These are phyloP conservation scores for Leucaena leucocephala DNA, from an alignment of 306 rosid species.

Conservation along the genomic window DNA sequence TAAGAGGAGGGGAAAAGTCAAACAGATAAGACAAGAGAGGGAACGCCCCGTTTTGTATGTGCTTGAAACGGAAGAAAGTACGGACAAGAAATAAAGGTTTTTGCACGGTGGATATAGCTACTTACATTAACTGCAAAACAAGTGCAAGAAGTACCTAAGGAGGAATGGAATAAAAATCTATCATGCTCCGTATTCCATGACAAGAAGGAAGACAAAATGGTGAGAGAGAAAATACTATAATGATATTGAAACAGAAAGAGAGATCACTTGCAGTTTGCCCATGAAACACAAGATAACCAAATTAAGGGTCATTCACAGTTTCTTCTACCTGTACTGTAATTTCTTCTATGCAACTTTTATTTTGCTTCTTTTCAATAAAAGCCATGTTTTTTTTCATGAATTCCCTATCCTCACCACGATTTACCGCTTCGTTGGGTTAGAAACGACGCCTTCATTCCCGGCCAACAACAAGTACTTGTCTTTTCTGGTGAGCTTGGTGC, in stretches of 20 bases:
- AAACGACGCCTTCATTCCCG: slow-evolving; percentile 67
- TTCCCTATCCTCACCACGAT: background rate
- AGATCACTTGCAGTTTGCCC: background rate
- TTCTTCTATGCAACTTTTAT: background rate
- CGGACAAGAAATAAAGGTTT: background rate
- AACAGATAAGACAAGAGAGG: no score
- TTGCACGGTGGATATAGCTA: background rate
- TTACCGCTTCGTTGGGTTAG: background rate
- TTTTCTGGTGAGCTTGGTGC: slow-evolving; percentile 67
- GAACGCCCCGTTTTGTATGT: no score
- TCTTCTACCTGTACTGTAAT: background rate
- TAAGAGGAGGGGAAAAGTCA: no score
- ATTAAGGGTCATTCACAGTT: background rate
- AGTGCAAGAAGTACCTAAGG: no score
- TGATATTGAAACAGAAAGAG: no score
- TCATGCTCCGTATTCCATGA: background rate
- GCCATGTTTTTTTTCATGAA: no score
- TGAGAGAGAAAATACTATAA: background rate
- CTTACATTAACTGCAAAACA: no score
- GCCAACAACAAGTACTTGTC: slow-evolving; percentile 77
- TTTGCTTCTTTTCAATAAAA: background rate
- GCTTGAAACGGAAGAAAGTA: background rate
- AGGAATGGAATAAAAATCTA: background rate
- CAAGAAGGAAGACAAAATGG: slow-evolving; percentile 1
- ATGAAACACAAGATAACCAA: background rate